These are phyloP conservation scores for Myrica gale DNA, from an alignment of 306 rosid genomes.

Conservation along the genomic window DNA sequence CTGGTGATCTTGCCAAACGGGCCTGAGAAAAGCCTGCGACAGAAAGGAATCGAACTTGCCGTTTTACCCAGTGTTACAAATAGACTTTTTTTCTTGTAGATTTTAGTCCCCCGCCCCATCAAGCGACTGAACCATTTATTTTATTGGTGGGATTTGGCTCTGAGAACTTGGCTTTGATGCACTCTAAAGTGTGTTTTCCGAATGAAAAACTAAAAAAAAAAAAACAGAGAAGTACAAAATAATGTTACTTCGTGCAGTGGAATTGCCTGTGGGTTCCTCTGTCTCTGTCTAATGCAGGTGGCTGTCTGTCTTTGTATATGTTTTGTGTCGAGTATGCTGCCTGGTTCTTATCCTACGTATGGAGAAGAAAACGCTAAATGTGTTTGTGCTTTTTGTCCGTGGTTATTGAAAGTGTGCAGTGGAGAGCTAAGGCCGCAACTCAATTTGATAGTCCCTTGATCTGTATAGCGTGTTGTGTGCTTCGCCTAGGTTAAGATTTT, in stretches of 20 bases:
- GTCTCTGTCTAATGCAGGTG: too few species aligned
- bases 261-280: background rate
- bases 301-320: background rate
- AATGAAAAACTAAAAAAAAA: conserved; percentile 14
- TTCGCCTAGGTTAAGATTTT: too few species aligned
- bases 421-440: too few species aligned
- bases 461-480: too few species aligned
- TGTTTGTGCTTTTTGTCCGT: too few species aligned
- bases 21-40: conserved; percentile 43
- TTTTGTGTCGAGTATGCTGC: too few species aligned
- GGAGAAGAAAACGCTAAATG: too few species aligned
- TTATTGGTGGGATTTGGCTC: conserved; percentile 20
- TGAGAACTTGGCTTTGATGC: conserved; percentile 24
- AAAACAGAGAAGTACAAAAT: too few species aligned
- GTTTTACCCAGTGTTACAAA: background rate
- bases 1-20: conserved; percentile 57
- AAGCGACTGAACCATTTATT: background rate
- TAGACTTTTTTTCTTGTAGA: conserved; percentile 11
- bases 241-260: background rate
- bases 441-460: too few species aligned
- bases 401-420: too few species aligned
- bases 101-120: conserved; percentile 10
- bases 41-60: background rate
- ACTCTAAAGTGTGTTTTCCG: conserved; percentile 30
- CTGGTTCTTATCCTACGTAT: too few species aligned